These are phyloP conservation scores for Cladosporium sp. DNA, from an alignment of 2,329 filamentous ascomycete species.

Conservation along the genomic window DNA sequence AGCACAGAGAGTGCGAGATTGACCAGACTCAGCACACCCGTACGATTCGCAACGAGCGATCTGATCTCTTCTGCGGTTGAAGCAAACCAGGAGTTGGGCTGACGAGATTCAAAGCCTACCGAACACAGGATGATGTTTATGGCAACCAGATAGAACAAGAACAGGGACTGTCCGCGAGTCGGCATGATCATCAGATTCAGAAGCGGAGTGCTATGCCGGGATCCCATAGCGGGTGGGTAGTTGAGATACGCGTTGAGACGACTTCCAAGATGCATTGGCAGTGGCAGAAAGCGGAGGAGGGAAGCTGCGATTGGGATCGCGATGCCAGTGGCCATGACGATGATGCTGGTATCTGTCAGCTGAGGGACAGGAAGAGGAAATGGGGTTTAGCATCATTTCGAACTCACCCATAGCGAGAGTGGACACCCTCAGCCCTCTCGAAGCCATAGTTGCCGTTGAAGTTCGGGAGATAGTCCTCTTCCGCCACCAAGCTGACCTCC, in stretches of 20 bases:
- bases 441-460: conserved; percentile 26
- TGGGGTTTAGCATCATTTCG: too few species aligned
- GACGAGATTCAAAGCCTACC: conserved; percentile 17
- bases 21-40: conserved; percentile 37
- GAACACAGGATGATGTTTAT: conserved; percentile 28
- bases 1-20: conserved; percentile 40
- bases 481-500: conserved; percentile 27
- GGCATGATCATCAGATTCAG: conserved; percentile 18
- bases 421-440: conserved; percentile 23
- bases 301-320: conserved; percentile 17
- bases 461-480: conserved; percentile 23
- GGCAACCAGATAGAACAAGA: conserved; percentile 24
- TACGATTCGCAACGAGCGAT: conserved; percentile 35
- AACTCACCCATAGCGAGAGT: conserved; percentile 29
- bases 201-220: conserved; percentile 10
- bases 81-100: conserved; percentile 25
- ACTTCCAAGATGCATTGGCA: conserved; percentile 10
- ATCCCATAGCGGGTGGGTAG: conserved; percentile 14
- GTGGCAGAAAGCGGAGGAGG: conserved; percentile 15
- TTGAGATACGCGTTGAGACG: conserved; percentile 16
- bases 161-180: conserved; percentile 22
- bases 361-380: not conserved
- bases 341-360: conserved; percentile 15
- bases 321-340: conserved; percentile 17
- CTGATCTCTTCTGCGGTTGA: conserved; percentile 22